Evolutionary conservation across 345 rosid species (phyloP).

Genomic region (Turritis glabra): DNA sequence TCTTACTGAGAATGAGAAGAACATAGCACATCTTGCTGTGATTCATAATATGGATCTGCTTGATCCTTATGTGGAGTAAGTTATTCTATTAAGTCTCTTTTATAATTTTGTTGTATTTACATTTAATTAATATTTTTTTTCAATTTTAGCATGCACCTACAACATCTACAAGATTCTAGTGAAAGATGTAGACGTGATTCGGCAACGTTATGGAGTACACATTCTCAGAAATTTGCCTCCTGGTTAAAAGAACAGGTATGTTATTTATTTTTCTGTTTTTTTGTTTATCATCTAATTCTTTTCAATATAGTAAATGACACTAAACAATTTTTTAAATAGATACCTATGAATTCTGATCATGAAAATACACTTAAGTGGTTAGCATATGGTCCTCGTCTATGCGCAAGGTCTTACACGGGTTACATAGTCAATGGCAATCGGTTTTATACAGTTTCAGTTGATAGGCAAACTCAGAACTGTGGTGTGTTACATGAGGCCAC

Average conservation of each 20-base stretch:
- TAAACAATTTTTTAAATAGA: not conserved
- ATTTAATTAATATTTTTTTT: not conserved
- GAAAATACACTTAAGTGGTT: not conserved
- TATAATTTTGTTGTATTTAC: no score
- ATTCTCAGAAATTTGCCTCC: not conserved
- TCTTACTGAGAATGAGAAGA: not conserved
- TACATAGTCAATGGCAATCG: not conserved
- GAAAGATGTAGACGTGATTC: not conserved
- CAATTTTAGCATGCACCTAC: not conserved
- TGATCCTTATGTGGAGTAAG: not conserved
- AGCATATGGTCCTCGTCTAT: not conserved
- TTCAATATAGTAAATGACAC: not conserved
- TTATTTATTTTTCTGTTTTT: not conserved
- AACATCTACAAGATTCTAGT: not conserved
- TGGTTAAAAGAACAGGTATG: not conserved
- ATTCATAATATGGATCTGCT: not conserved
- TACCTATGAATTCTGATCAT: not conserved
- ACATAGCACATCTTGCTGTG: not conserved
- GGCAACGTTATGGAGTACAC: not conserved
- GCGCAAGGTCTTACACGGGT: not conserved
- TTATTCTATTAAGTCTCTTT: no score
- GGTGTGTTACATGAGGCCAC: not conserved
- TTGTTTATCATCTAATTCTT: not conserved
- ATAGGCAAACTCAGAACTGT: not conserved
- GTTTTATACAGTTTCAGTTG: not conserved